These are phyloP conservation scores for Phytophthora ramorum DNA, from an alignment of 352 stramenopile genomes.

Conservation along the genomic window DNA sequence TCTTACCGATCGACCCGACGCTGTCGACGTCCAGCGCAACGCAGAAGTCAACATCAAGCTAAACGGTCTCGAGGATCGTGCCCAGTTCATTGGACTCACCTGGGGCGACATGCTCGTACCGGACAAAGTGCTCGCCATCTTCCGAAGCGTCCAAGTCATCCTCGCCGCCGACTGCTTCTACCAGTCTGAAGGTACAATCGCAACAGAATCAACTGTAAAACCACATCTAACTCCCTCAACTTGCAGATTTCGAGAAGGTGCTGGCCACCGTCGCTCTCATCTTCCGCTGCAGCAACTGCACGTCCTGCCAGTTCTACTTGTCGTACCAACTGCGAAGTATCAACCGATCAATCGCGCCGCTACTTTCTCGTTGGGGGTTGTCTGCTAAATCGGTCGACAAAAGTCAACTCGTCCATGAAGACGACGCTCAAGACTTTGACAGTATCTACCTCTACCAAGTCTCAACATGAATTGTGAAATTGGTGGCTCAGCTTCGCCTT, in stretches of 20 bases:
- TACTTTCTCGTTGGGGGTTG: slow-evolving; percentile 63
- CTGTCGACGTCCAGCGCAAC: slow-evolving; percentile 54
- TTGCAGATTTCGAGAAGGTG: slow-evolving; percentile 75
- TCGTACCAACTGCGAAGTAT: slow-evolving; percentile 77
- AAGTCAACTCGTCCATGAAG: slow-evolving; percentile 25
- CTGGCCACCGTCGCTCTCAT: slow-evolving; percentile 69
- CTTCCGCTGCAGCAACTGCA: slow-evolving; percentile 50
- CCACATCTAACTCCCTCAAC: not conserved
- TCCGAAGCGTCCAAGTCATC: slow-evolving; percentile 52
- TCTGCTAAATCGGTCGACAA: slow-evolving; percentile 42
- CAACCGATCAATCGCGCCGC: slow-evolving; percentile 60
- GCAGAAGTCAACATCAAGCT: slow-evolving; percentile 59
- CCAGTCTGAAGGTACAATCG: slow-evolving; percentile 52
- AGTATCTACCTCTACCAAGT: slow-evolving; percentile 75
- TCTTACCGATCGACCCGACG: slow-evolving; percentile 62
- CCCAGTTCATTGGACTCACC: slow-evolving; percentile 50
- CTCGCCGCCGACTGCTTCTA: slow-evolving; percentile 81
- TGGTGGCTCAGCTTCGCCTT: slow-evolving; percentile 83
- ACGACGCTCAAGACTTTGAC: slow-evolving; percentile 34
- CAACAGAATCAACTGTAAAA: not conserved
- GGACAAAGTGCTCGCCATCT: slow-evolving; percentile 33
- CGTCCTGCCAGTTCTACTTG: slow-evolving; percentile 53
- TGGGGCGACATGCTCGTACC: slow-evolving; percentile 55
- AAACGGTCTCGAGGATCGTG: slow-evolving; percentile 44
- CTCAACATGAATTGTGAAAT: slow-evolving; percentile 12